Evolutionary conservation across 441 rosid genomes (phyloP), one percentile per base, ranked within the genome.

Genomic region (Macaranga tanarius): DNA sequence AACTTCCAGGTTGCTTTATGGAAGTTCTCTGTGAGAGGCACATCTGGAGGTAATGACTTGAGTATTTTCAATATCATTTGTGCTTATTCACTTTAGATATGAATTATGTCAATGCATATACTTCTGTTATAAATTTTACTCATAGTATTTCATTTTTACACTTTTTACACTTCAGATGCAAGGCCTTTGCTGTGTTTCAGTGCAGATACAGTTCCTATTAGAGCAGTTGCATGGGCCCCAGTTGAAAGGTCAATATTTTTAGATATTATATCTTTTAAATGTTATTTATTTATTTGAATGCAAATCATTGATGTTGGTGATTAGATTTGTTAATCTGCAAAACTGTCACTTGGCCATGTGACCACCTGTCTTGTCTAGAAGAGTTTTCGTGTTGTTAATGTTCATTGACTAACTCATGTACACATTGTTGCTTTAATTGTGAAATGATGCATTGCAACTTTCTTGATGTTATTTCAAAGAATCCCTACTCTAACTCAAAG

Each of bases 161-260:
- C 38, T 31, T 62, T 38, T 78, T 62, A 22, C 74, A 69, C 44
- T 84, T 84, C 88, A 95, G 98, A 93, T 85, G 79, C 94, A 59
- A 93, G 90, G 80, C 98, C 99, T 73, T 73, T 93, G 73, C 94
- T 91, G 70, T 80, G 84, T 83, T 95, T 92, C 79, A 85, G 88
- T 78, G 96, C 98, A 26, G 98, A 93, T 80, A 90, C 94, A 47
- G 69, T 79, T 75, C 92, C 96, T 70, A 86, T 93, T 76, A 89
- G 97, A 84, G 84, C 97, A 52, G 83, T 95, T 75, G 89, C 94
- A 56, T 95, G 98, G 99, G 95, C 96, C 71, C 97, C 99, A 61
- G 63, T 61, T 74, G 90, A 79, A 77, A 86, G 97, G 99, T 93
- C 28, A 75, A 85, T 81, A 71, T 63, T 73, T 52, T 73, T 59